A percentile compares a stretch with the other conserved stretches of the same genome.
These are phyloP conservation scores for Lycium barbarum DNA, from an alignment of 257 asterid genomes.

Conservation along the genomic window DNA sequence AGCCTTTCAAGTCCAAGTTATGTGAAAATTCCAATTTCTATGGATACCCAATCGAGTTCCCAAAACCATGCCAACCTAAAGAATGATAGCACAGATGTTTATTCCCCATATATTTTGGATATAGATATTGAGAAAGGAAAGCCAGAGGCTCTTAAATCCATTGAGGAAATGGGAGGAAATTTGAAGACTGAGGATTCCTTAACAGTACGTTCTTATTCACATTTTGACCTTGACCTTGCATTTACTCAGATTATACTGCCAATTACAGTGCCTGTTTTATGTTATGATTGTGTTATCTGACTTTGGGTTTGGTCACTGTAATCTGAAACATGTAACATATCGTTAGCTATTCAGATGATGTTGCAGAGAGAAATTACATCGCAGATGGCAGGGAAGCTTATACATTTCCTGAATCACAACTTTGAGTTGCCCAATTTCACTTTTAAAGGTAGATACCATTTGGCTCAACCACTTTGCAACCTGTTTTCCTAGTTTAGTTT, in stretches of 20 bases:
- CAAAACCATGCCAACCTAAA: constrained; percentile 45
- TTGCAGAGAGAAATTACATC: constrained; percentile 71
- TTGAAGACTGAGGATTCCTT: constrained; percentile 63
- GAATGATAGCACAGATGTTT: constrained; percentile 50
- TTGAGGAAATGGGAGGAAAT: constrained; percentile 47
- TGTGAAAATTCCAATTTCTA: constrained; percentile 51
- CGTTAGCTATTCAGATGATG: constrained; percentile 53
- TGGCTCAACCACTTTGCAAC: neutral
- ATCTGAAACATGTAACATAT: neutral
- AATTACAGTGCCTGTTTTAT: neutral
- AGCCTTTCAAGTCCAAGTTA: constrained; percentile 40
- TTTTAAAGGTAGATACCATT: constrained; percentile 62
- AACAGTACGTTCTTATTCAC: constrained; percentile 50
- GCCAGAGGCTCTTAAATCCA: constrained; percentile 45
- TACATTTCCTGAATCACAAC: constrained; percentile 77
- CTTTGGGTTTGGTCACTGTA: neutral
- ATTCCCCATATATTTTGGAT: constrained; percentile 46
- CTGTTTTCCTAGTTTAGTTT: neutral
- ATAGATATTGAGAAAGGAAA: constrained; percentile 75
- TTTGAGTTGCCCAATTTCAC: constrained; percentile 74
- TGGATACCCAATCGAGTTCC: constrained; percentile 48
- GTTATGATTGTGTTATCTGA: neutral
- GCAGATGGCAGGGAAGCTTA: constrained; percentile 70
- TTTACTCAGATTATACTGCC: neutral
- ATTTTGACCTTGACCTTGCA: neutral